Evolutionary conservation across 164 flowering plant genomes (phyloP), one percentile per base, ranked within the genome.

Genomic region (Magnolia kwangsiensis): DNA sequence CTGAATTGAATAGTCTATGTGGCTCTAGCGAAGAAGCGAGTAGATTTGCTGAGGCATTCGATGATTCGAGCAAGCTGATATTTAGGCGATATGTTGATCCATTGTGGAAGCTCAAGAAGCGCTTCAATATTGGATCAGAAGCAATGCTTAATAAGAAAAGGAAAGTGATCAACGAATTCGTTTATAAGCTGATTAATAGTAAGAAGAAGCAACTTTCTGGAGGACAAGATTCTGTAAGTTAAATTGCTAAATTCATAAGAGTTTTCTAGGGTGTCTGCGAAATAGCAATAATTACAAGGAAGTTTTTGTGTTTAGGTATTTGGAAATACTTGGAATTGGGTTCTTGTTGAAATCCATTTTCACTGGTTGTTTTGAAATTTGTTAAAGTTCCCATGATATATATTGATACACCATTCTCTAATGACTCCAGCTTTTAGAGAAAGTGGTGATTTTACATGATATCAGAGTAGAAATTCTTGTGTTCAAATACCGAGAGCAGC

Each of bases 41-140:
- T 0, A 63, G 21, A 18, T 89, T 91, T 67, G 81, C 81, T 73
- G 82, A 84, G 79, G 95, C 95, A n/a, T 90, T 91, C 20, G 93
- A 90, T 77, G 89, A 88, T 18, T 72, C 92, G 0, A 91, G 82
- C 80, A 88, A 79, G 21, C 63, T 87, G 69, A 51, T 81, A 1
- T 83, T 72, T 51, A 80, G 83, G 86, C 87, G 97, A 1, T 89
- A 83, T 74, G 82, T 81, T 0, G 90, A 89, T 84, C 82, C 86
- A 8, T 73, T 85, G 9, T 92, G 97, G 94, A 86, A 80, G 77
- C 45, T 92, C 27, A 88, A 92, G 74, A 84, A 88, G 73, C 73
- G 73, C 70, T 78, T 89, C 8, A 89, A 89, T 75, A 76, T 92
- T 11, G 93, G 92, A 24, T 83, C 82, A 4, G 92, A 92, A 81